Conservation (phyloP, 148 eudicot genomes). For the Camellia granthamiana region DNA sequence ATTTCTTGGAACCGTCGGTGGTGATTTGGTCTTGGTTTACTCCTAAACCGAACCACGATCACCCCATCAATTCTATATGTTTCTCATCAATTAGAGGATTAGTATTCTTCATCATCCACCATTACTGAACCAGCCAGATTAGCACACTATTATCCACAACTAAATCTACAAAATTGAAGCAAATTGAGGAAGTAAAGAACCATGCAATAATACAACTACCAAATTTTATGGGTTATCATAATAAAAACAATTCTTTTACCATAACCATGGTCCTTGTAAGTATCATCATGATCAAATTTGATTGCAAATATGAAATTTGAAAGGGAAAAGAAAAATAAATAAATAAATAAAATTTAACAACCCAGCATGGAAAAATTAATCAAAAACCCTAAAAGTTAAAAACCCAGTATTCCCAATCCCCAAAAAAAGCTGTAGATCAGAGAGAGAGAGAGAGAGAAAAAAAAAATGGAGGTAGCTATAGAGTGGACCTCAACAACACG, state of each 20-base stretch:
- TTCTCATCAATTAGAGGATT: background rate
- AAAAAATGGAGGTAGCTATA: background rate
- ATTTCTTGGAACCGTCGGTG: no score
- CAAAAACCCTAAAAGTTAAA: background rate
- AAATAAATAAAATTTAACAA: background rate
- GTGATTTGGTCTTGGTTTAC: no score
- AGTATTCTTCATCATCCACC: background rate
- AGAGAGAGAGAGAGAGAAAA: background rate
- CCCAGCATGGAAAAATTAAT: background rate
- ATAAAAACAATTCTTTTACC: background rate
- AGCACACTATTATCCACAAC: background rate
- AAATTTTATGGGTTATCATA: background rate
- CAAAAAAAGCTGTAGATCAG: background rate
- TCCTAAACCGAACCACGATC: no score
- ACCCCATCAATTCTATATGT: no score
- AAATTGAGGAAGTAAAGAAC: background rate
- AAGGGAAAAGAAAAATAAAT: background rate
- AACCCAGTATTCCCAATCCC: background rate
- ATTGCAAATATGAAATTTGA: background rate
- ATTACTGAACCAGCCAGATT: background rate
- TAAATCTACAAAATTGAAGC: background rate
- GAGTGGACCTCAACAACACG: conserved; percentile 81
- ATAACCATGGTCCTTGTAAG: background rate
- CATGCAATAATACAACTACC: background rate
- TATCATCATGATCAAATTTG: background rate